Base-by-base conservation (phyloP, 2,329 filamentous ascomycete species). In the Shiraia bambusicola region DNA sequence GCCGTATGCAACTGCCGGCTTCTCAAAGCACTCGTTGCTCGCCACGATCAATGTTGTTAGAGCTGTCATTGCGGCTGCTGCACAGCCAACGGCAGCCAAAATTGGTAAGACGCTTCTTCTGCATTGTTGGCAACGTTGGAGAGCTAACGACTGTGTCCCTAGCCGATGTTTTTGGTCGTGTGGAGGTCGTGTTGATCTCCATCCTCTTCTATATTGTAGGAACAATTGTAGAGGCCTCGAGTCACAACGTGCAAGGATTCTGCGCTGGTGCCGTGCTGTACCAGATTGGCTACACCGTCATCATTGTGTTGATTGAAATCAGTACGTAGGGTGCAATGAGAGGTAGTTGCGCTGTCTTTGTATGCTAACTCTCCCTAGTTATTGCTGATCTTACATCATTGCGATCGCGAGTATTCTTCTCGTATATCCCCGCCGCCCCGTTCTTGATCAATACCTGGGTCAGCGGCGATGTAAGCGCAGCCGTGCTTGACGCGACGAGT, bases 341-440 rank as follows among this genome's bases (percentile, higher is more conserved):
- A n/a, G n/a, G n/a, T n/a, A n/a, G n/a, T n/a, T n/a, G n/a, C n/a
- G n/a, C n/a, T n/a, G n/a, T n/a, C n/a, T 9, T 34, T 22, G 16
- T 11, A 14, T 13, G 13, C 10, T 13, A n/a, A 13, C 24, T 24
- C 4, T 22, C n/a, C 17, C 7, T 34, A 22, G 16, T 86, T 45
- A 71, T 86, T 32, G 82, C 76, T 31, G 83, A 86, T 51, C 73
- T 82, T 17, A 83, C 82, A 2, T 84, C 82, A 1, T 77, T 80
- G 6, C 76, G 81, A 11, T 73, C 79, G 9, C 80, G 83, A 56
- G 70, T 86, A 7, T 70, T 86, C 52, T 85, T 84, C 70, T 82
- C 78, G 34, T 86, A 83, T 56, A 69, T 85, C 12, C 55, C 54
- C 6, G 50, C 52, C 2, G 17, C 39, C 4, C 54, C 54, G 6